Evolutionary conservation across 2,329 filamentous ascomycete species (phyloP).

Genomic region (Phoma sp.): DNA sequence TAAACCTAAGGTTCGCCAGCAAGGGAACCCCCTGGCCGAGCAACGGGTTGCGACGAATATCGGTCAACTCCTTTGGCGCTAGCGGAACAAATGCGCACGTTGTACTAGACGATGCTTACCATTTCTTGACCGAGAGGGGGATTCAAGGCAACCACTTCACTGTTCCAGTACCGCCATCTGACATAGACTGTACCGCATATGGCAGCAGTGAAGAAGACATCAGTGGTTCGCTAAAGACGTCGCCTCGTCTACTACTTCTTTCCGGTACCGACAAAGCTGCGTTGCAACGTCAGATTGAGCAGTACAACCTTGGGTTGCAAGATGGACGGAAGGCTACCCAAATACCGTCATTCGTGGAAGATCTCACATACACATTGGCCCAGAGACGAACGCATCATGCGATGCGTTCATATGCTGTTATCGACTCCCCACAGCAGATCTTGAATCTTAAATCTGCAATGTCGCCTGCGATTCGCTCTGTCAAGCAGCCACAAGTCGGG

Average conservation of each 20-base stretch:
- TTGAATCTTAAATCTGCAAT: no score
- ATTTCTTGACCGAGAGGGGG: no score
- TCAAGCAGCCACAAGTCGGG: no score
- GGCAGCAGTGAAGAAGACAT: slow-evolving; percentile 13
- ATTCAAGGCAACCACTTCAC: slow-evolving; percentile 35
- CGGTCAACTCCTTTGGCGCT: no score
- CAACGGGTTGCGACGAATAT: no score
- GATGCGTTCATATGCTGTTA: neutral
- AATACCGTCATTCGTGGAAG: neutral
- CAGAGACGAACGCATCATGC: neutral
- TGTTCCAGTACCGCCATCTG: neutral
- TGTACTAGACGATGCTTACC: no score
- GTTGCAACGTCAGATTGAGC: neutral
- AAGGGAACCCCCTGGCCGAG: no score
- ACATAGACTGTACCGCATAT: neutral
- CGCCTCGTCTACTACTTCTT: slow-evolving; percentile 4
- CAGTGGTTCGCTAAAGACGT: no score
- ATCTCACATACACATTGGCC: neutral
- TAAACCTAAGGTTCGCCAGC: no score
- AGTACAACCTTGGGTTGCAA: no score
- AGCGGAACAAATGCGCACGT: no score
- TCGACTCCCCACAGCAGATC: no score
- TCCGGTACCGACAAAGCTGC: neutral
- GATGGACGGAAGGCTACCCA: neutral
- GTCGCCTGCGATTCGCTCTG: neutral